phyloP scores from a whole-genome alignment of 306 rosid genomes.

The Cucurbita maxima region DNA sequence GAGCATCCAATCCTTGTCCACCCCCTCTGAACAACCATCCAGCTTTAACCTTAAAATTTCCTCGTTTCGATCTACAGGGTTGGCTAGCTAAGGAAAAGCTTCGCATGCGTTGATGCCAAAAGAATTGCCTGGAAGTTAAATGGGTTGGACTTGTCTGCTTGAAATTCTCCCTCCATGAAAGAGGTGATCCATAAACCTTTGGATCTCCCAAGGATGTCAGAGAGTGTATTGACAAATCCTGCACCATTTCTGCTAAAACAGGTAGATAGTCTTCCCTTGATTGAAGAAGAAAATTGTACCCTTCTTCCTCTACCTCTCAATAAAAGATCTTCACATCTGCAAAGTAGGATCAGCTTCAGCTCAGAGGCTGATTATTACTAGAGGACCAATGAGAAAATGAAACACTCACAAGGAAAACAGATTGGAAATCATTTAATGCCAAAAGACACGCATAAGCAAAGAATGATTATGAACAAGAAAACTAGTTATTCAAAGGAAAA shows the following conservation, averaged over 20 bases:
- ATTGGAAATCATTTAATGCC: background rate
- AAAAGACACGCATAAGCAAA: background rate
- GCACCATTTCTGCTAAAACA: conserved; percentile 30
- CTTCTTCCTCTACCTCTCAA: background rate
- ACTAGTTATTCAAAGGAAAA: background rate
- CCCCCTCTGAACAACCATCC: conserved; percentile 79
- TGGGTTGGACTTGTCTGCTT: conserved; percentile 26
- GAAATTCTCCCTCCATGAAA: conserved; percentile 33
- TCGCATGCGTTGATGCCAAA: conserved; percentile 25
- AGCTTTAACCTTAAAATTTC: conserved; percentile 37
- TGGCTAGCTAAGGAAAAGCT: conserved; percentile 22
- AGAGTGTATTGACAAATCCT: conserved; percentile 46
- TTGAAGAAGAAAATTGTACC: background rate
- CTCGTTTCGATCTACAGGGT: conserved; percentile 22
- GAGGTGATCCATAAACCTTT: conserved; percentile 26
- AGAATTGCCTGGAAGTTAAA: conserved; percentile 16
- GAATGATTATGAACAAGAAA: background rate
- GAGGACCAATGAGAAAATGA: background rate
- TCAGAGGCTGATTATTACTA: background rate
- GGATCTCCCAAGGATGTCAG: conserved; percentile 31
- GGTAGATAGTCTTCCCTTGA: background rate
- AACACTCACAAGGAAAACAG: background rate
- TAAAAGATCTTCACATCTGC: background rate
- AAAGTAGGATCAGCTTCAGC: background rate
- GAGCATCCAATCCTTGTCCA: conserved; percentile 47